These are phyloP conservation scores for Alternaria sp. DNA, from an alignment of 2,329 filamentous ascomycete species.

Conservation along the genomic window DNA sequence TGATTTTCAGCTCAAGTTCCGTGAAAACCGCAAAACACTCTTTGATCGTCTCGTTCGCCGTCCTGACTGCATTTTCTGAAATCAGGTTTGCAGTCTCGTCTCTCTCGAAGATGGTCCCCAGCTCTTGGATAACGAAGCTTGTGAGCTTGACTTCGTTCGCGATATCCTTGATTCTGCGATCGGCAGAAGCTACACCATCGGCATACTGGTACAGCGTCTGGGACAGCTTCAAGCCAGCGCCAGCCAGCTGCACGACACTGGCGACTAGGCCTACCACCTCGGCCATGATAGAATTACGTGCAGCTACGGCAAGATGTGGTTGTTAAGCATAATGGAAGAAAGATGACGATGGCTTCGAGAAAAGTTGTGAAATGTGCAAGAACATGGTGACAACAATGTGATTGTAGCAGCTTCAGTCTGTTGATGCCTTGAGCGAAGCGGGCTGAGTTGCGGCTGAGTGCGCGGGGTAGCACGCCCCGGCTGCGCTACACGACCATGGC, in stretches of 20 bases:
- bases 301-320: background rate
- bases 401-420: background rate
- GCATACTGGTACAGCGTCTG: slow-evolving; percentile 40
- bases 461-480: background rate
- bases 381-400: background rate
- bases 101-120: slow-evolving; percentile 34
- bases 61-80: slow-evolving; percentile 31
- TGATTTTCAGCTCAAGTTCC: slow-evolving; percentile 31
- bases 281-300: slow-evolving; percentile 21
- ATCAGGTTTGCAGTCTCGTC: slow-evolving; percentile 31
- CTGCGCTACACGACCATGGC: background rate
- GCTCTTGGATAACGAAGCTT: slow-evolving; percentile 36
- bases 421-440: background rate
- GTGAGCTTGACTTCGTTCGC: slow-evolving; percentile 39
- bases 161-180: slow-evolving; percentile 35
- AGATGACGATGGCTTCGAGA: background rate
- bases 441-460: slow-evolving; percentile 5
- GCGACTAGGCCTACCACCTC: slow-evolving; percentile 35
- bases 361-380: background rate
- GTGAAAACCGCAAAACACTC: slow-evolving; percentile 36
- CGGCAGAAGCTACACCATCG: slow-evolving; percentile 37
- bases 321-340: background rate
- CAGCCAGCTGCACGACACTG: slow-evolving; percentile 40
- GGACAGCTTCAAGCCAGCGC: slow-evolving; percentile 37
- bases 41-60: slow-evolving; percentile 35